Conservation (phyloP, 495 filamentous ascomycete species). For the Penicillium tannophilum region DNA sequence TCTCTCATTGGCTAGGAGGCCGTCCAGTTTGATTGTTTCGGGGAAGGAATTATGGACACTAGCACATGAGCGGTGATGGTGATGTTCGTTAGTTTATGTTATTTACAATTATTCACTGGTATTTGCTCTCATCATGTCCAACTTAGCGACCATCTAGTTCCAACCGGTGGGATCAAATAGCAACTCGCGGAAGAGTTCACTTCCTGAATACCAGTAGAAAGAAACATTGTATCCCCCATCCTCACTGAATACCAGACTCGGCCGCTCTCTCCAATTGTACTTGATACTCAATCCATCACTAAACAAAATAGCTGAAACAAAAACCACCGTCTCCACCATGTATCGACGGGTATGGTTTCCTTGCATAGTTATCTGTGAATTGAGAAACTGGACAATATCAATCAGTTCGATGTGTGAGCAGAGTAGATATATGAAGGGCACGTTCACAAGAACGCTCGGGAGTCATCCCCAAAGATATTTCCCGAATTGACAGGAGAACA, state of each 20-base stretch:
- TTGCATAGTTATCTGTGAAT: too few relatives aligned
- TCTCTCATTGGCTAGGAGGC: not conserved
- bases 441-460: too few relatives aligned
- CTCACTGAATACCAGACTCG: conserved; percentile 44
- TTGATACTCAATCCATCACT: conserved; percentile 32
- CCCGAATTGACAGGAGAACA: too few relatives aligned
- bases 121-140: conserved; percentile 2
- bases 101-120: conserved; percentile 9
- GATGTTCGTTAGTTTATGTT: conserved; percentile 12
- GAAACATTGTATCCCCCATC: conserved; percentile 39
- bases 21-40: not conserved
- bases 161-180: conserved; percentile 31
- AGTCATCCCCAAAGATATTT: too few relatives aligned
- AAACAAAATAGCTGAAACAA: conserved; percentile 38
- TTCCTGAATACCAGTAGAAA: conserved; percentile 38
- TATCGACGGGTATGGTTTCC: too few relatives aligned
- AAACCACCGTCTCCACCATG: conserved; percentile 27
- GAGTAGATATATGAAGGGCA: too few relatives aligned
- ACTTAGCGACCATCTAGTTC: too few relatives aligned
- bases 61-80: conserved; percentile 10
- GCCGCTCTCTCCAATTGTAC: conserved; percentile 40
- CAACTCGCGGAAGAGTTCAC: conserved; percentile 26
- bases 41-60: conserved; percentile 3
- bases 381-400: too few relatives aligned
- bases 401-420: too few relatives aligned